Base-by-base conservation (phyloP, 371 early-diverging fungal species). In the Mortierella sp. region DNA sequence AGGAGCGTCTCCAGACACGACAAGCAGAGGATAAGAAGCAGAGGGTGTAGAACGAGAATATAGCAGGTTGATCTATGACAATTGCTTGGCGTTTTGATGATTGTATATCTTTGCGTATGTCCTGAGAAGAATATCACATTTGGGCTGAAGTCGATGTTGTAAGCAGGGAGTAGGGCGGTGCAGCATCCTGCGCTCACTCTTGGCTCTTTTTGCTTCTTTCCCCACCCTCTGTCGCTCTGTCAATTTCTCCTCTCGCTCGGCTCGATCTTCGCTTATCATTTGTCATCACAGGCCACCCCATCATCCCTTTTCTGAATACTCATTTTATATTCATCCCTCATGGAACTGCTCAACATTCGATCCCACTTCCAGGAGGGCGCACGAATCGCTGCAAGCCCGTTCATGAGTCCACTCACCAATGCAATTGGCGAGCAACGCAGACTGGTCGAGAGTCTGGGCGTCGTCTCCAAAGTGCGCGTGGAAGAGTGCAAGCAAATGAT, bases 401-500 rank as follows among this genome's bases (percentile, higher is more conserved):
- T 75, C 43, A 64, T 75, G 48, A 68, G 69, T 24, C 76, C 76
- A 9, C 37, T 30, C 32, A 43, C 42, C 42, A 50, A 55, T 7
- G 27, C 39, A 12, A 75, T 75, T 15, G 70, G 76, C 23, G 76
- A 75, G 50, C 76, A 75, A 41, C 69, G 76, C 24, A 41, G 76
- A 19, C 60, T 75, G 19, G 64, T 75, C 21, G 76, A 75, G 39
- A 64, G 61, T 44, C 50, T 75, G 14, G 60, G 46, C n/a, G 61
- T 69, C n/a, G 76, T 75, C 61, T 75, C 76, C 12, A 75, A 75
- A 49, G 50, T 64, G 43, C 64, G 76, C 12, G 69, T 75, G 27
- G 76, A 75, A n/a, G 76, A 75, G 46, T 75, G 76, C 65, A 75
- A 75, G 53, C 76, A 75, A 43, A 75, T 75, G 76, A 75, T 75